Conservation (phyloP, 345 rosid genomes). For the Physaria fendleri region DNA sequence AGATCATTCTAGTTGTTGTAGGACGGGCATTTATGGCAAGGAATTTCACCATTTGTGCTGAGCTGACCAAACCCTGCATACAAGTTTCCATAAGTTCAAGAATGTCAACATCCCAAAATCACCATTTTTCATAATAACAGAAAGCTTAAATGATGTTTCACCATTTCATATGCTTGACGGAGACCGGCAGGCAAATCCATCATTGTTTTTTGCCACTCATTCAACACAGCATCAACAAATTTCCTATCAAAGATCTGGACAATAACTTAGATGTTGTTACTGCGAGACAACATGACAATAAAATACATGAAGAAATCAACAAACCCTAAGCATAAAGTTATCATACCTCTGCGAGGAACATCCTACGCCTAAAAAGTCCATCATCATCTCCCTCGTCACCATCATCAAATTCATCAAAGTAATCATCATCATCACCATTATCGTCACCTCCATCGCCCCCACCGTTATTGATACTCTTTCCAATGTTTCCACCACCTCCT, state of each 20-base stretch:
- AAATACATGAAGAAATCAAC: neutral
- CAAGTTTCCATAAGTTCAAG: conserved; percentile 27
- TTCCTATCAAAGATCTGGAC: conserved; percentile 84
- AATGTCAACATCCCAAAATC: neutral
- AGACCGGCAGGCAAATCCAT: conserved; percentile 95
- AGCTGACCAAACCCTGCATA: conserved; percentile 92
- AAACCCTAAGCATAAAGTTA: neutral
- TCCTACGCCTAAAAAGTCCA: conserved; percentile 79
- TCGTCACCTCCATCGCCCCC: conserved; percentile 98
- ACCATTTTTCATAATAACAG: neutral
- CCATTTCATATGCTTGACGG: conserved; percentile 99
- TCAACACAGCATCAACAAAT: conserved; percentile 86
- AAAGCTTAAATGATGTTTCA: conserved; percentile 16
- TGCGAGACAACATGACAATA: neutral
- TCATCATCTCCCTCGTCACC: conserved; percentile 88
- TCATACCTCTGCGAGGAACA: conserved; percentile 77
- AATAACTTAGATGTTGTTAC: conserved; percentile 16
- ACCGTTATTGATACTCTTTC: conserved; percentile 75
- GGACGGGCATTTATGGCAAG: conserved; percentile 94
- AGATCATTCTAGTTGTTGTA: conserved; percentile 69
- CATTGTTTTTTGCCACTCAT: conserved; percentile 95
- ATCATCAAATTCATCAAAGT: conserved; percentile 89
- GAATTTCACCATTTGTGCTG: conserved; percentile 90
- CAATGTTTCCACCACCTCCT: conserved; percentile 92
- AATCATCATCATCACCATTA: conserved; percentile 91